These are phyloP conservation scores for Zasmidium angulare DNA, from an alignment of 2,329 filamentous ascomycete genomes.

Conservation along the genomic window DNA sequence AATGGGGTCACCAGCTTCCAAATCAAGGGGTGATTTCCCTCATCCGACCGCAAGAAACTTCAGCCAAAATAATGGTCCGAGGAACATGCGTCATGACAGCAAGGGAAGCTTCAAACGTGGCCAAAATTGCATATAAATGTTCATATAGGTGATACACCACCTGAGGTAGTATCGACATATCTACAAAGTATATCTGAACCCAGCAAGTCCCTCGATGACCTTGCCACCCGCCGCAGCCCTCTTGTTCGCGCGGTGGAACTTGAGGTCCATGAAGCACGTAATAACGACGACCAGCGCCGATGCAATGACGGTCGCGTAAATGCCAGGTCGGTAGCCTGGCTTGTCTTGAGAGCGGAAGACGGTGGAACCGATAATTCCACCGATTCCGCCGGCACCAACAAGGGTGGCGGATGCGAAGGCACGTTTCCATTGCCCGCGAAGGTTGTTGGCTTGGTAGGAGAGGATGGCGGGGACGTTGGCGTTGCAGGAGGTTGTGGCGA, in stretches of 20 bases:
- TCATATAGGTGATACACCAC: too few relatives aligned
- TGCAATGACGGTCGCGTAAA: constrained; percentile 33
- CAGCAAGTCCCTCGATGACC: constrained; percentile 35
- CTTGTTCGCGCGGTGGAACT: constrained; percentile 37
- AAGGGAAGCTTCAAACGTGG: too few relatives aligned
- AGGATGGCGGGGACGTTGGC: constrained; percentile 69
- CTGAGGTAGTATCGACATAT: too few relatives aligned
- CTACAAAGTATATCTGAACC: constrained; percentile 38
- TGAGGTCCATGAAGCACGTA: constrained; percentile 29
- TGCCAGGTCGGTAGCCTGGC: constrained; percentile 34
- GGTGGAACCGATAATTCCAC: constrained; percentile 59
- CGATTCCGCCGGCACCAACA: constrained; percentile 73
- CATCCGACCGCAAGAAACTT: too few relatives aligned
- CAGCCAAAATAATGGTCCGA: too few relatives aligned
- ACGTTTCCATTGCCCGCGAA: constrained; percentile 85
- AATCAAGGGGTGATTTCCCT: too few relatives aligned
- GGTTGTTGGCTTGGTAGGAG: constrained; percentile 84
- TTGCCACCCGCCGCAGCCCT: constrained; percentile 36
- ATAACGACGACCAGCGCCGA: constrained; percentile 32
- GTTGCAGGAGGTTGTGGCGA: constrained; percentile 35
- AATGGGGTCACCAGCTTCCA: too few relatives aligned
- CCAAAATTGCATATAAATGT: too few relatives aligned
- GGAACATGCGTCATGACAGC: too few relatives aligned
- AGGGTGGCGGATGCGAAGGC: constrained; percentile 75
- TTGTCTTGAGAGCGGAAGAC: constrained; percentile 37